Conservation (phyloP, 306 rosid species). For the Morella rubra region DNA sequence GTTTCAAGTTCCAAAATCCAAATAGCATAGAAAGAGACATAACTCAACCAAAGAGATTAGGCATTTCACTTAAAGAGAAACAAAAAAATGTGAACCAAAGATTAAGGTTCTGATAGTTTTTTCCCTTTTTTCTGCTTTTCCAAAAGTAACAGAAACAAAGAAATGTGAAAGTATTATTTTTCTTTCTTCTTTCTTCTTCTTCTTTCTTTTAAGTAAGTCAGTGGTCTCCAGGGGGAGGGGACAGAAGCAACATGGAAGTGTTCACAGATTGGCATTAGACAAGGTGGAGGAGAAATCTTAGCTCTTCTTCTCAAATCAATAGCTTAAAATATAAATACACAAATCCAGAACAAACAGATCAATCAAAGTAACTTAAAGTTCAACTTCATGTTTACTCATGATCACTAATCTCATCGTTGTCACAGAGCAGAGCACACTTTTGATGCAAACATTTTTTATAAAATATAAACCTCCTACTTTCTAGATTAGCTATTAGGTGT, state of each 20-base stretch:
- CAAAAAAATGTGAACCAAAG: no score
- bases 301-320: background rate
- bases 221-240: background rate
- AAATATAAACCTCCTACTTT: background rate
- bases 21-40: background rate
- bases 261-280: background rate
- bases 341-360: constrained; percentile 6
- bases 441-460: no score
- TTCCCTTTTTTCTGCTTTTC: background rate
- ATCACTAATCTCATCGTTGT: constrained; percentile 17
- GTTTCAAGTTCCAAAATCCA: background rate
- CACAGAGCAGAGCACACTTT: background rate
- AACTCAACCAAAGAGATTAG: no score
- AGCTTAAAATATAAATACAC: constrained; percentile 8
- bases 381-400: constrained; percentile 19
- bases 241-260: background rate
- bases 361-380: background rate
- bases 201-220: background rate
- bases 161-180: background rate
- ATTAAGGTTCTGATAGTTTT: background rate
- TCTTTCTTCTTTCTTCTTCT: background rate
- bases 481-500: background rate
- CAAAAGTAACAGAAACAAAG: background rate
- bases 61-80: no score
- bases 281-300: background rate